phyloP scores from a whole-genome alignment of 371 early-diverging fungal genomes.

The Rhizopus delemar region DNA sequence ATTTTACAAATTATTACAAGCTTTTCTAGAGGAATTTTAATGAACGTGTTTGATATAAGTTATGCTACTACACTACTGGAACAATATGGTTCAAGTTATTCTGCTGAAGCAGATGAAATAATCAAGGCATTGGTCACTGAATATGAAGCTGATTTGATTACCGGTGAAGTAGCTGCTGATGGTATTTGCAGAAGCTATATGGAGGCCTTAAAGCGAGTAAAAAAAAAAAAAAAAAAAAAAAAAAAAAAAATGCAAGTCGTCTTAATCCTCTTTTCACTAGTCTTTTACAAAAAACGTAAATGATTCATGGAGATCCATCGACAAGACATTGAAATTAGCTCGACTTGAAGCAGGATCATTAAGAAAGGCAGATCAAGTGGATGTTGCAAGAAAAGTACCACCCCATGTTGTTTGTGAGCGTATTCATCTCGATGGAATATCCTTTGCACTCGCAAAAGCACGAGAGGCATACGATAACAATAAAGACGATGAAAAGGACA shows the following conservation, averaged over 20 bases:
- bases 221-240: background rate
- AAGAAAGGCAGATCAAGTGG: constrained; percentile 22
- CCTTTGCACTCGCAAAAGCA: constrained; percentile 34
- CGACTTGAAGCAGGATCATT: constrained; percentile 29
- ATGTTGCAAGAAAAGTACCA: constrained; percentile 25
- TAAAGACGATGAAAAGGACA: constrained; percentile 25
- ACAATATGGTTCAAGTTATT: constrained; percentile 37
- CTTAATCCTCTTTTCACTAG: constrained; percentile 9
- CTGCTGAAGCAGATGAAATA: constrained; percentile 50
- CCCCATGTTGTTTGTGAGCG: constrained; percentile 34
- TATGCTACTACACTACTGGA: constrained; percentile 38
- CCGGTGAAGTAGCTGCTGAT: constrained; percentile 31
- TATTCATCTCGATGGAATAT: constrained; percentile 45
- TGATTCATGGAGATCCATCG: constrained; percentile 30
- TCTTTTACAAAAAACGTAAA: constrained; percentile 36
- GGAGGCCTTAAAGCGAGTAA: constrained; percentile 48
- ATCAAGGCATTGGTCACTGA: constrained; percentile 50
- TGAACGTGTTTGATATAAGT: constrained; percentile 44
- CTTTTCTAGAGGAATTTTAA: constrained; percentile 40
- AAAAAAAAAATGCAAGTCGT: too few relatives aligned
- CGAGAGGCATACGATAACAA: constrained; percentile 28
- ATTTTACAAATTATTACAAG: constrained; percentile 24
- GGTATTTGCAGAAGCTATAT: constrained; percentile 40
- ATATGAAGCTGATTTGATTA: constrained; percentile 34
- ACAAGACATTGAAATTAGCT: constrained; percentile 38